These are phyloP conservation scores for Zygosaccharomyces pseudorouxii DNA, from an alignment of 805 yeast genomes.

Conservation along the genomic window DNA sequence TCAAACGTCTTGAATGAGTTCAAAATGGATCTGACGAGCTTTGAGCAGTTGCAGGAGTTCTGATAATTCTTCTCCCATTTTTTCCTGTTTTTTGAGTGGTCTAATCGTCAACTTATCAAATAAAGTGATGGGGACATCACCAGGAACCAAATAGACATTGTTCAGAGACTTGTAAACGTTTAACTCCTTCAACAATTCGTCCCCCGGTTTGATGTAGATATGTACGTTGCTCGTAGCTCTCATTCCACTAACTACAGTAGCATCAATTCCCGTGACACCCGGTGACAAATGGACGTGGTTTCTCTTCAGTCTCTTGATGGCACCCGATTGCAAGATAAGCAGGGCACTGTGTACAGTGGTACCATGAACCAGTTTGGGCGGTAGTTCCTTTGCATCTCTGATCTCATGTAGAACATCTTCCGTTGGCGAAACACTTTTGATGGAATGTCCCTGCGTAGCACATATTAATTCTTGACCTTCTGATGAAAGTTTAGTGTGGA, in stretches of 20 bases:
- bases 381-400: constrained; percentile 41
- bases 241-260: constrained; percentile 66
- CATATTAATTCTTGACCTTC: constrained; percentile 44
- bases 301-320: constrained; percentile 64
- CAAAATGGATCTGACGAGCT: constrained; percentile 12
- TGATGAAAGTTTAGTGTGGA: constrained; percentile 39
- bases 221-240: constrained; percentile 50
- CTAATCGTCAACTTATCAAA: constrained; percentile 26
- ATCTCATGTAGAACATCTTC: constrained; percentile 42
- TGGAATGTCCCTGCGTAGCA: constrained; percentile 92
- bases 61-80: not conserved
- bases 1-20: not conserved
- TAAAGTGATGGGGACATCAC: constrained; percentile 38
- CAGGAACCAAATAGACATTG: constrained; percentile 66
- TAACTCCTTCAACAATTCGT: constrained; percentile 38
- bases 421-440: constrained; percentile 39
- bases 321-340: constrained; percentile 47
- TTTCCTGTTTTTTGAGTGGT: not conserved
- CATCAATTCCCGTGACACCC: constrained; percentile 43
- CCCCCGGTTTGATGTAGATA: constrained; percentile 56
- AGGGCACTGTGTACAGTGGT: constrained; percentile 51
- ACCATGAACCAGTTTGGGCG: constrained; percentile 68
- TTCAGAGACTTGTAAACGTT: constrained; percentile 61
- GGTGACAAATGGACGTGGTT: constrained; percentile 84
- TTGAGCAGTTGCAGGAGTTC: constrained; percentile 5